Evolutionary conservation across 1,284 basidiomycete species (phyloP), one percentile per base, ranked within the genome.

Genomic region (Naganishia albida): DNA sequence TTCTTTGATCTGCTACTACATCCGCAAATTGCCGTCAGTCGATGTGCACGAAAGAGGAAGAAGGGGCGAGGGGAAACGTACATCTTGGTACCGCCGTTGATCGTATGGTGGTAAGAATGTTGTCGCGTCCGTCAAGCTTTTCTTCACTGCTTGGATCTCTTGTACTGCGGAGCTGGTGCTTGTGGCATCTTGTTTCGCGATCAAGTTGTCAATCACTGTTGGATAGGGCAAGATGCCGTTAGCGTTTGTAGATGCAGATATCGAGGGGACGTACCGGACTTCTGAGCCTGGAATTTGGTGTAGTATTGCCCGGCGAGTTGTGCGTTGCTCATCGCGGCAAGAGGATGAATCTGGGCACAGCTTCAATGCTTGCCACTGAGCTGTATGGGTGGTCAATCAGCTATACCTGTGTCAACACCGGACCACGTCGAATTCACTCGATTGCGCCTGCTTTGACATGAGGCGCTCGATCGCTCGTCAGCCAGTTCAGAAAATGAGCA

Each of bases 1-100:
- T 40, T 40, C 40, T 60, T 65, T 65, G 55, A 56, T 59, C 42
- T 65, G 64, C 64, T 65, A 65, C 64, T 65, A 25, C 20, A 51
- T 18, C 26, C 30, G 8, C 3, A 1, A 23, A 18, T 30, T 15
- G 25, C 25, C 7, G 26, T 18, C 40, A 42, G 42, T 15, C 13
- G 4, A 38, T 25, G 18, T 25, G 16, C n/a, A 42, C 23, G 16
- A 4, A 55, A 12, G 30, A 10, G 18, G 28, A 25, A 30, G 18
- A 20, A 53, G 6, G 44, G 46, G 15, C 25, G 12, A 6, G 16
- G 2, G n/a, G 15, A 43, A 8, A 53, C 55, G 43, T 48, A 52
- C 64, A 49, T 65, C 64, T 15, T 59, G 54, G 55, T 59, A 56
- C 44, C 54, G 64, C 16, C 64, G 20, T 28, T 56, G 55, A 25